These are phyloP conservation scores for Tetrapyrgos nigripes DNA, from an alignment of 1,284 basidiomycete species.

Conservation along the genomic window DNA sequence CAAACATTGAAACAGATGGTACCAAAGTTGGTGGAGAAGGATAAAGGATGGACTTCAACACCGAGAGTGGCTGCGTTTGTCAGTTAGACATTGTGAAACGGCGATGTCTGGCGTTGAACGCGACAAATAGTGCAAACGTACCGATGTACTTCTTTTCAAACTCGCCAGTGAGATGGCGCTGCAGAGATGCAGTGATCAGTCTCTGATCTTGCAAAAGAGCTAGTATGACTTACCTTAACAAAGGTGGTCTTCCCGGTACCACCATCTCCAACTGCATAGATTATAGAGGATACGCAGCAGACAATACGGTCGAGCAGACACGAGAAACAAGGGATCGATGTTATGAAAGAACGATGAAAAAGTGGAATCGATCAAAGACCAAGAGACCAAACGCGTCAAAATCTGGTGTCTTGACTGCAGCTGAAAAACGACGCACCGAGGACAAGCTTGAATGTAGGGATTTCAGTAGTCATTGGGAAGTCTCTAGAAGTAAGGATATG, in stretches of 20 bases:
- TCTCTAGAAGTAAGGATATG: constrained; percentile 23
- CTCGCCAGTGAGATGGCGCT: constrained; percentile 99
- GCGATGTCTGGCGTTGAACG: constrained; percentile 8
- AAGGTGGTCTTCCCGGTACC: constrained; percentile 99
- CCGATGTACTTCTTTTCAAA: constrained; percentile 99
- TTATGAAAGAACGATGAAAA: constrained; percentile 26
- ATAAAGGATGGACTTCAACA: constrained; percentile 98
- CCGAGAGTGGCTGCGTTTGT: constrained; percentile 87
- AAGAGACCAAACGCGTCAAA: constrained; percentile 35
- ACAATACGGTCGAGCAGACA: constrained; percentile 25
- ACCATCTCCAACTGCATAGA: constrained; percentile 87
- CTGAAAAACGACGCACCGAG: constrained; percentile 69
- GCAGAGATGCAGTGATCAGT: constrained; percentile 55
- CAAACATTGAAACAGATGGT: constrained; percentile 99
- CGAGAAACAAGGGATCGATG: constrained; percentile 11
- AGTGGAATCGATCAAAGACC: constrained; percentile 30
- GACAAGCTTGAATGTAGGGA: constrained; percentile 99
- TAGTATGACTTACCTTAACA: constrained; percentile 80
- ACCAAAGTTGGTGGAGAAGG: constrained; percentile 98
- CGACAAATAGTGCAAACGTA: constrained; percentile 42
- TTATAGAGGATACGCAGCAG: constrained; percentile 29
- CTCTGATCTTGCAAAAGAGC: constrained; percentile 50
- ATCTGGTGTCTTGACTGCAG: neutral
- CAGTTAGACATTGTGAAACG: constrained; percentile 15
- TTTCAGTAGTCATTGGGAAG: constrained; percentile 53